A percentile compares a stretch with the other conserved stretches of the same genome.
Evolutionary conservation across 208 protist species (phyloP).

Genomic region (Naegleria gruberi): DNA sequence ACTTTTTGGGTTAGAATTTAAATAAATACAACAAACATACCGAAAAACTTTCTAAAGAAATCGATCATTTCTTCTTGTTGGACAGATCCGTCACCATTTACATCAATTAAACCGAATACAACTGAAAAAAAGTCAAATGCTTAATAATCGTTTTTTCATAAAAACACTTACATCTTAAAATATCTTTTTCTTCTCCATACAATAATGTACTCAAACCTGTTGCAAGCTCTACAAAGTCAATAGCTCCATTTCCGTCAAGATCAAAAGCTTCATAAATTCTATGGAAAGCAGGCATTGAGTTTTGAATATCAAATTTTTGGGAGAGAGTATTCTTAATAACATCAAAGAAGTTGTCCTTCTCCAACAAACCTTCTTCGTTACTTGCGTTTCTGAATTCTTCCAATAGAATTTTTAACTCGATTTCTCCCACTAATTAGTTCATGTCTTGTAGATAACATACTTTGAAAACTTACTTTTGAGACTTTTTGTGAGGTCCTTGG

Average conservation of each 20-base stretch:
- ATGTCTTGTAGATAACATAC: too few relatives aligned
- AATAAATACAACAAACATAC: neutral
- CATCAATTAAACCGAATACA: constrained; percentile 10
- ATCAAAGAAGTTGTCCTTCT: neutral
- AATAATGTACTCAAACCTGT: constrained; percentile 13
- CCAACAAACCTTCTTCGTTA: neutral
- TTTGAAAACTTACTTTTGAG: neutral
- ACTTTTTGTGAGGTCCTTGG: neutral
- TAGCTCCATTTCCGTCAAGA: neutral
- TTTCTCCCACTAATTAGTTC: neutral
- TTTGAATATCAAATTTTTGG: neutral
- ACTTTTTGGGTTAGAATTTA: neutral
- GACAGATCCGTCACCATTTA: neutral
- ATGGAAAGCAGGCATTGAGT: neutral
- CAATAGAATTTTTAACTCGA: neutral
- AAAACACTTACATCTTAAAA: neutral
- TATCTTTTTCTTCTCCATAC: constrained; percentile 1
- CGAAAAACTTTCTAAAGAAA: constrained; percentile 13
- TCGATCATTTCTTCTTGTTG: constrained; percentile 15
- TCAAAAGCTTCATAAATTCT: constrained; percentile 18
- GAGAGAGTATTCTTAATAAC: neutral
- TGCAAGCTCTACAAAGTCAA: constrained; percentile 15
- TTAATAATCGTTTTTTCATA: neutral
- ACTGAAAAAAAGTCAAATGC: neutral
- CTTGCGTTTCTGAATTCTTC: neutral